Evolutionary conservation across 148 eudicot genomes (phyloP).

Genomic region (Vaccinium corymbosum): DNA sequence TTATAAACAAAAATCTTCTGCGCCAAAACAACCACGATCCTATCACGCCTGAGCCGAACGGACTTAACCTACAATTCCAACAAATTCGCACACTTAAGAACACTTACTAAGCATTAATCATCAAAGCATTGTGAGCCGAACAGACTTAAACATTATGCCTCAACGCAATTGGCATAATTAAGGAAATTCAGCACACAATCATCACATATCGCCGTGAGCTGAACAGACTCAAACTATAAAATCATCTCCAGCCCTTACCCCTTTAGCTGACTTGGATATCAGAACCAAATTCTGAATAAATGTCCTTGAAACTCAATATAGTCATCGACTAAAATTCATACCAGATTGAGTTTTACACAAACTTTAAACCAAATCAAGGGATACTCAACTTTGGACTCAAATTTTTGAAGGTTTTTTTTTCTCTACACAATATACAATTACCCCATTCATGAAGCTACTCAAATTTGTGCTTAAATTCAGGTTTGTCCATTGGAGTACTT

Average conservation of each 20-base stretch:
- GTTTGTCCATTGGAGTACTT: neutral
- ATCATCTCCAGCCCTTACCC: neutral
- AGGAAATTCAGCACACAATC: neutral
- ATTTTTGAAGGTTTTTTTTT: too few species aligned
- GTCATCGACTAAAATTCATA: neutral
- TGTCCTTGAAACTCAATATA: neutral
- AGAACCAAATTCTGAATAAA: neutral
- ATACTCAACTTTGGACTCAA: too few species aligned
- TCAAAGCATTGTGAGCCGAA: neutral
- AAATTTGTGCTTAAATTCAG: neutral
- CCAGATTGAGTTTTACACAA: neutral
- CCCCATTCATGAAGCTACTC: neutral
- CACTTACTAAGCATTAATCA: neutral
- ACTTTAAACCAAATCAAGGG: neutral
- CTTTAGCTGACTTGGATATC: neutral
- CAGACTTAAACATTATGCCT: neutral
- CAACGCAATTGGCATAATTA: neutral
- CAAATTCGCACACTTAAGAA: neutral
- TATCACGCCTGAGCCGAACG: conserved; percentile 57
- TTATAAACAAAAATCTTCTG: conserved; percentile 60
- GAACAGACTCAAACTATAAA: too few species aligned
- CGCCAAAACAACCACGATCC: conserved; percentile 42
- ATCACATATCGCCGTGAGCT: neutral
- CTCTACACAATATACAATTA: neutral
- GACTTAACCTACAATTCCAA: conserved; percentile 28